A percentile compares a stretch with the other conserved stretches of the same genome.
Evolutionary conservation across 108 stramenopile species (phyloP).

Genomic region (Cyclotella sp.): DNA sequence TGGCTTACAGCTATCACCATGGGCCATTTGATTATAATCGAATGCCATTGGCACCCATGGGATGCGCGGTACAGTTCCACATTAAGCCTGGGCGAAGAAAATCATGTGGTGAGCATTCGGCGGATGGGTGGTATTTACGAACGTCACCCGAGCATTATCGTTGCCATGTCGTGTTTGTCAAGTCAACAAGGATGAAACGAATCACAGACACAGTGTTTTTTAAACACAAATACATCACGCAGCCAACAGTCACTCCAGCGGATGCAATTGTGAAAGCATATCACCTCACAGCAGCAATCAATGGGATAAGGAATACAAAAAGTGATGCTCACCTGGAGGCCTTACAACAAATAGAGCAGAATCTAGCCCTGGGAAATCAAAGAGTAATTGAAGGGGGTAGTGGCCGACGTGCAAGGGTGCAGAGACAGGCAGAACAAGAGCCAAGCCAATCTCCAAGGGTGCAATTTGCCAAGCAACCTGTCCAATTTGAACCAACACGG

Average conservation of each 20-base stretch:
- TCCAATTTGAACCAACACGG: no score
- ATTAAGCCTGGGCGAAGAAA: conserved; percentile 25
- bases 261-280: conserved; percentile 27
- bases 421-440: background rate
- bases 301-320: background rate
- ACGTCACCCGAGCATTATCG: conserved; percentile 32
- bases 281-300: background rate
- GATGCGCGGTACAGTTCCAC: conserved; percentile 42
- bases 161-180: conserved; percentile 14
- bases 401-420: no score
- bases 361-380: no score
- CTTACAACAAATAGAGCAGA: background rate
- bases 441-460: no score
- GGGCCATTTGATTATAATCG: conserved; percentile 52
- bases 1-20: conserved; percentile 17
- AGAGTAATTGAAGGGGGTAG: no score
- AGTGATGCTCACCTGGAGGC: background rate
- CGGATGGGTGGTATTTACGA: conserved; percentile 32
- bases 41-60: conserved; percentile 56
- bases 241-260: conserved; percentile 24
- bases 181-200: conserved; percentile 20
- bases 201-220: conserved; percentile 39
- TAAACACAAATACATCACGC: conserved; percentile 34
- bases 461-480: no score
- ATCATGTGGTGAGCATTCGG: conserved; percentile 22